These are phyloP conservation scores for Botrytis porri DNA, from an alignment of 2,329 filamentous ascomycete species.

Conservation along the genomic window DNA sequence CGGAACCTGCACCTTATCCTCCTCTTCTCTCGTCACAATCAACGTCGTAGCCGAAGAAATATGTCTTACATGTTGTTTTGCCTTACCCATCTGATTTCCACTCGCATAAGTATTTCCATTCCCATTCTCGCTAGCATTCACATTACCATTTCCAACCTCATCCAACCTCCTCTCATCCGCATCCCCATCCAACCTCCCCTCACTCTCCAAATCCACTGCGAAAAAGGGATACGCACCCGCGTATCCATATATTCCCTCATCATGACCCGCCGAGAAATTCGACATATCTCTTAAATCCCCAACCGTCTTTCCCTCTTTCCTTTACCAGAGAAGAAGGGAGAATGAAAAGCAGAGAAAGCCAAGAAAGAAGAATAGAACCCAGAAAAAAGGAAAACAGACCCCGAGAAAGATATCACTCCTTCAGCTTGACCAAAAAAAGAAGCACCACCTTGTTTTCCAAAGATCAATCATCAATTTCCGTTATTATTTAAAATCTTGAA, in stretches of 20 bases:
- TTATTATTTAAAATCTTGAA: neutral
- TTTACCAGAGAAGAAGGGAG: neutral
- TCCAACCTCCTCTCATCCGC: neutral
- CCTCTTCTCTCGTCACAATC: neutral
- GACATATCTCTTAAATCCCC: too few species aligned
- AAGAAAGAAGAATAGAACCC: neutral
- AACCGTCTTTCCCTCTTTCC: too few species aligned
- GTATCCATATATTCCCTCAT: neutral
- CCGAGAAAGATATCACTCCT: neutral
- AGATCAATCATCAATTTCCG: neutral
- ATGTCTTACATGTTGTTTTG: neutral
- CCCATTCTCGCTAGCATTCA: neutral
- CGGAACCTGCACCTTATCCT: neutral
- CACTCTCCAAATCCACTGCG: neutral
- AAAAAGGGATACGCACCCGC: neutral
- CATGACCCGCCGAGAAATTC: rapidly evolving
- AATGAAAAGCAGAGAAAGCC: neutral
- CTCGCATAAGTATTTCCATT: neutral
- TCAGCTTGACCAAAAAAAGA: neutral
- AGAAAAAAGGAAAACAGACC: neutral
- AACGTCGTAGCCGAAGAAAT: neutral
- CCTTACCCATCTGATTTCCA: neutral
- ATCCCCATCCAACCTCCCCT: neutral
- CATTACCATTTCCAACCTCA: neutral
- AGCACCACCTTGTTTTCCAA: neutral